These are phyloP conservation scores for Proliferodiscus dingleyae DNA, from an alignment of 2,329 filamentous ascomycete genomes.

Conservation along the genomic window DNA sequence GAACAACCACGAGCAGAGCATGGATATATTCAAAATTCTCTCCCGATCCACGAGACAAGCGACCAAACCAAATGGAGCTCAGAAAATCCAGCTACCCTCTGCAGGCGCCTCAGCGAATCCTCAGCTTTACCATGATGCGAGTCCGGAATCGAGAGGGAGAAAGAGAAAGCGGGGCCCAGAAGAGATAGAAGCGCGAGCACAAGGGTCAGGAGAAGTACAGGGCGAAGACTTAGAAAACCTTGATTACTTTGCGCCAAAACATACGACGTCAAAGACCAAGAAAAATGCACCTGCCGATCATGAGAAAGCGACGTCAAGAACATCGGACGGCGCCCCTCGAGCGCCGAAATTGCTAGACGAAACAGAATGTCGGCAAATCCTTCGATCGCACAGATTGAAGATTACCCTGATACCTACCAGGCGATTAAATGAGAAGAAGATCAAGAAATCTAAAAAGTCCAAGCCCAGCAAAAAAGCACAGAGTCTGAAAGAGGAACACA, in stretches of 20 bases:
- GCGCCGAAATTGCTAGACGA: slow-evolving; percentile 46
- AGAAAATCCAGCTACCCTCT: slow-evolving; percentile 52
- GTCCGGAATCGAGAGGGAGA: slow-evolving; percentile 38
- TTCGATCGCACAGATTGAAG: slow-evolving; percentile 80
- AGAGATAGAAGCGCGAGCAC: slow-evolving; percentile 24
- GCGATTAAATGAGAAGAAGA: slow-evolving; percentile 34
- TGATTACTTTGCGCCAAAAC: slow-evolving; percentile 55
- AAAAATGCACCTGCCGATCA: slow-evolving; percentile 17
- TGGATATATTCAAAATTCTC: slow-evolving; percentile 66
- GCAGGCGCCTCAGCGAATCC: slow-evolving; percentile 60
- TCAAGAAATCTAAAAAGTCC: slow-evolving; percentile 46
- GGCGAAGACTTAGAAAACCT: slow-evolving; percentile 34
- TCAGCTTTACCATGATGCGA: slow-evolving; percentile 62
- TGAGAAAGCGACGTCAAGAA: slow-evolving; percentile 3
- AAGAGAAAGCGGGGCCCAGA: slow-evolving; percentile 51
- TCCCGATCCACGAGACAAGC: slow-evolving; percentile 62
- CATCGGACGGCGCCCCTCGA: slow-evolving; percentile 3
- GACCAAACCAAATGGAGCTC: slow-evolving; percentile 30
- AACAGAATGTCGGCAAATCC: slow-evolving; percentile 66
- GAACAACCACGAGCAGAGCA: slow-evolving; percentile 12
- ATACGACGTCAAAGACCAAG: slow-evolving; percentile 21
- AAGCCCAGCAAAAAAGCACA: slow-evolving; percentile 43
- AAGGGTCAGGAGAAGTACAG: slow-evolving; percentile 36
- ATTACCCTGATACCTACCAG: slow-evolving; percentile 65
- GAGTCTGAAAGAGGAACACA: slow-evolving; percentile 44